phyloP scores from a whole-genome alignment of 805 yeast species.

The Dipodascopsis uninucleata region DNA sequence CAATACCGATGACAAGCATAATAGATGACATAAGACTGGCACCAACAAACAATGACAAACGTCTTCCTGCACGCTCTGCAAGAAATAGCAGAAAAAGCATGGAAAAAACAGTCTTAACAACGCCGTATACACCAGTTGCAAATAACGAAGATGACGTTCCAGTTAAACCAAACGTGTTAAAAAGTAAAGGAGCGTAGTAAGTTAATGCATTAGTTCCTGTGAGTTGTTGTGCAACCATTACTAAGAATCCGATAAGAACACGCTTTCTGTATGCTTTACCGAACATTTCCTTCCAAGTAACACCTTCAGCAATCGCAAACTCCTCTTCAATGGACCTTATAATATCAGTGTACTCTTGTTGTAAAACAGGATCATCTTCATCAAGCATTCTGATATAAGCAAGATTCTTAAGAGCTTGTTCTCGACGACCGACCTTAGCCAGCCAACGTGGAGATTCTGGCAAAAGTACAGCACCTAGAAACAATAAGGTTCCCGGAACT shows the following conservation, averaged over 20 bases:
- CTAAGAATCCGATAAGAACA: constrained; percentile 14
- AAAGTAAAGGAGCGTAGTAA: constrained; percentile 46
- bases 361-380: constrained; percentile 41
- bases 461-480: constrained; percentile 49
- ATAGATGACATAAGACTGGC: constrained; percentile 27
- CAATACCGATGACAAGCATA: constrained; percentile 29
- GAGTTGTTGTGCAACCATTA: constrained; percentile 31
- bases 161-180: constrained; percentile 46
- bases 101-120: constrained; percentile 26
- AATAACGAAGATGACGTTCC: constrained; percentile 35
- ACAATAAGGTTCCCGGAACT: constrained; percentile 35
- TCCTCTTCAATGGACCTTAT: constrained; percentile 16
- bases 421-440: constrained; percentile 53
- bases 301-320: constrained; percentile 16
- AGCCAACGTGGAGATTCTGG: constrained; percentile 68
- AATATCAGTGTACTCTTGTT: constrained; percentile 39
- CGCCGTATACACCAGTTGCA: constrained; percentile 28
- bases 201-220: constrained; percentile 48
- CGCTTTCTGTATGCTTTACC: constrained; percentile 12
- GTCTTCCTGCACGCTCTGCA: constrained; percentile 32
- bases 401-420: constrained; percentile 50
- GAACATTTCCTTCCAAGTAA: constrained; percentile 11
- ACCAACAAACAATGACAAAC: constrained; percentile 28
- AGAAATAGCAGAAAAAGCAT: constrained; percentile 28
- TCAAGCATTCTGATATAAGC: constrained; percentile 42